Evolutionary conservation across 495 filamentous ascomycete genomes (phyloP).

Genomic region (Penicillium atrosanguineum): DNA sequence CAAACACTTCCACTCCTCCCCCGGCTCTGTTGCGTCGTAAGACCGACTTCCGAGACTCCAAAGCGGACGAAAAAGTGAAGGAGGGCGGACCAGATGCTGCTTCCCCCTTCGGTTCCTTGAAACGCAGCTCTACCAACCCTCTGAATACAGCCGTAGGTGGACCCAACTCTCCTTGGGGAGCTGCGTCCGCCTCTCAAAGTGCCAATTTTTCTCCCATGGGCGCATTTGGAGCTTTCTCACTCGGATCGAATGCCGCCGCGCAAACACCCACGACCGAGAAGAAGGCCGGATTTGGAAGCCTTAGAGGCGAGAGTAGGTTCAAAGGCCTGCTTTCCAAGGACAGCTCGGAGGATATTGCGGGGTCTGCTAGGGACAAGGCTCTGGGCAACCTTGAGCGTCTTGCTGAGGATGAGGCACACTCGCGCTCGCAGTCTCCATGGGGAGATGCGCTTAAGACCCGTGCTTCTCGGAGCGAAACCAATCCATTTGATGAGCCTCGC

Average conservation of each 20-base stretch:
- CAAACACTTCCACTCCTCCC: conserved; percentile 57
- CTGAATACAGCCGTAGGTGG: conserved; percentile 48
- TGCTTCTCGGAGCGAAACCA: conserved; percentile 67
- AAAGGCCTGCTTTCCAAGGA: conserved; percentile 81
- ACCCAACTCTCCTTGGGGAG: conserved; percentile 66
- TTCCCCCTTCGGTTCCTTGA: conserved; percentile 60
- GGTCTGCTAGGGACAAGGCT: conserved; percentile 52
- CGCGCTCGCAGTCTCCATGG: conserved; percentile 52
- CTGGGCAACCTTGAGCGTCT: conserved; percentile 53
- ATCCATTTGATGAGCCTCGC: conserved; percentile 70
- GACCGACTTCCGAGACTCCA: conserved; percentile 62
- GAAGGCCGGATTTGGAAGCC: conserved; percentile 61
- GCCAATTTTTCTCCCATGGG: conserved; percentile 69
- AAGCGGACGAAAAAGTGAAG: conserved; percentile 43
- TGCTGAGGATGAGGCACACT: conserved; percentile 47
- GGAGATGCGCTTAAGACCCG: conserved; percentile 50
- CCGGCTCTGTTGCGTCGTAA: conserved; percentile 70
- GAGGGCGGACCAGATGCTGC: conserved; percentile 42
- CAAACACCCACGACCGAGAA: conserved; percentile 64
- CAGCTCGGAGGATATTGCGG: conserved; percentile 60
- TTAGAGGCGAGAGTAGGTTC: conserved; percentile 75
- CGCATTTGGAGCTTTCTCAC: conserved; percentile 81
- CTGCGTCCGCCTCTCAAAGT: conserved; percentile 55
- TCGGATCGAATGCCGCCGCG: conserved; percentile 44
- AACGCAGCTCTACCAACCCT: conserved; percentile 69